These are phyloP conservation scores for Thalassiosira mediterranea DNA, from an alignment of 352 stramenopile species.

Conservation along the genomic window DNA sequence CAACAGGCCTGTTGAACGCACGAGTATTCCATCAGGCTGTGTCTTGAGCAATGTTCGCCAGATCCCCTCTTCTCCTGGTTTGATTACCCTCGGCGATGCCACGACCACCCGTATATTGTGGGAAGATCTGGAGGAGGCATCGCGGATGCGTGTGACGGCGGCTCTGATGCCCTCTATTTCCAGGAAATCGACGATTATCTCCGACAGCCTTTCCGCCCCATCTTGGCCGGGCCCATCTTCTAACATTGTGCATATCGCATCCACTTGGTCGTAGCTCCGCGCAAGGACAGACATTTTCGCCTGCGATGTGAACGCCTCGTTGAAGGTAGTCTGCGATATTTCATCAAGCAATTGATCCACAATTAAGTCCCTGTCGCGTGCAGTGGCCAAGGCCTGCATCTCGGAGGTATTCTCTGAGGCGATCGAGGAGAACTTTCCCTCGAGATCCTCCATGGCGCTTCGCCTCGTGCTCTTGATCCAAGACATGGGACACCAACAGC, in stretches of 20 bases:
- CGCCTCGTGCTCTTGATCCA: constrained; percentile 72
- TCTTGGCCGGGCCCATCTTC: constrained; percentile 29
- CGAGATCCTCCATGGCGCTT: constrained; percentile 60
- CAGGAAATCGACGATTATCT: constrained; percentile 83
- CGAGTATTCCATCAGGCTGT: constrained; percentile 66
- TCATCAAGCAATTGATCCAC: constrained; percentile 41
- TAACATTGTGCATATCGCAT: constrained; percentile 68
- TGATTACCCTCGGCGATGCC: constrained; percentile 72
- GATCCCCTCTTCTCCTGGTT: constrained; percentile 76
- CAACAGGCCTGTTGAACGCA: constrained; percentile 69
- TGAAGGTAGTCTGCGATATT: constrained; percentile 8
- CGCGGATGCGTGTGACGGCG: constrained; percentile 54
- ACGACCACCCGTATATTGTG: constrained; percentile 53
- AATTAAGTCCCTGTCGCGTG: constrained; percentile 12
- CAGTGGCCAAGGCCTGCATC: neutral
- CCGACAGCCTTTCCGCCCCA: constrained; percentile 35
- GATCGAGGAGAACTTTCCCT: constrained; percentile 14
- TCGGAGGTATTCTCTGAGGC: neutral
- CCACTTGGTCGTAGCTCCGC: constrained; percentile 68
- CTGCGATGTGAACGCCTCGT: neutral
- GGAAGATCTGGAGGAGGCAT: constrained; percentile 25
- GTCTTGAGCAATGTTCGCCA: constrained; percentile 68
- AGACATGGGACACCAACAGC: constrained; percentile 64
- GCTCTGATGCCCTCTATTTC: constrained; percentile 75
- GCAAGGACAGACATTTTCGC: constrained; percentile 60